These are phyloP conservation scores for Arctium lappa DNA, from an alignment of 129 eudicot species.

Conservation along the genomic window DNA sequence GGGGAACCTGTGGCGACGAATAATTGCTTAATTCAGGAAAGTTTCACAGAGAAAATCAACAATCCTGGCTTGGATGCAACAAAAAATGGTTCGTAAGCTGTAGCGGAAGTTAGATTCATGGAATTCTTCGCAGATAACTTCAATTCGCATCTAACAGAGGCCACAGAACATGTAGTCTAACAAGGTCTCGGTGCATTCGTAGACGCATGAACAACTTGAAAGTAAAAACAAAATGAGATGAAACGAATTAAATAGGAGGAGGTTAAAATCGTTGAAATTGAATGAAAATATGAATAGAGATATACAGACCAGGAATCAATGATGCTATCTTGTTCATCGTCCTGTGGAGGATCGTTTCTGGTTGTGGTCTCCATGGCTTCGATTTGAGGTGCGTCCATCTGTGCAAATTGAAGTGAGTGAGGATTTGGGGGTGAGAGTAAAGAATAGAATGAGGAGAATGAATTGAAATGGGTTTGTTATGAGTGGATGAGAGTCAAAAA, in stretches of 20 bases:
- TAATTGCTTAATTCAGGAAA: not conserved
- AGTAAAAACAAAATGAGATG: too few species aligned
- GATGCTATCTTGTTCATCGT: constrained; percentile 45
- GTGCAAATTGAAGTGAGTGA: not conserved
- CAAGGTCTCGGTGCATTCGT: too few species aligned
- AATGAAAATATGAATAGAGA: not conserved
- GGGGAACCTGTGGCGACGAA: not conserved
- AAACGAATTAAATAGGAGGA: too few species aligned
- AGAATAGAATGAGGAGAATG: not conserved
- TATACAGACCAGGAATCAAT: constrained; percentile 44
- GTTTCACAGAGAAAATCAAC: not conserved
- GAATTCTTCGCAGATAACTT: too few species aligned
- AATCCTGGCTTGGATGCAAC: not conserved
- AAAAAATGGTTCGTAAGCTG: not conserved
- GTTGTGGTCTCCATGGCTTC: constrained; percentile 52
- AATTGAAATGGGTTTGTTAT: constrained; percentile 13
- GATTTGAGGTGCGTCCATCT: constrained; percentile 66
- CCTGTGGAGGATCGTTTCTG: constrained; percentile 37
- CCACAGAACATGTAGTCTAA: not conserved
- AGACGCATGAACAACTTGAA: too few species aligned
- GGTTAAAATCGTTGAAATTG: too few species aligned
- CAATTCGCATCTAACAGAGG: not conserved
- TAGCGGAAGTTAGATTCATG: not conserved
- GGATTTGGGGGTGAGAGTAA: not conserved
- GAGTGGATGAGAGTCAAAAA: constrained; percentile 15